Evolutionary conservation across 176 grass and related monocot species (phyloP), one percentile per base, ranked within the genome.

Genomic region (Oryza officinalis): DNA sequence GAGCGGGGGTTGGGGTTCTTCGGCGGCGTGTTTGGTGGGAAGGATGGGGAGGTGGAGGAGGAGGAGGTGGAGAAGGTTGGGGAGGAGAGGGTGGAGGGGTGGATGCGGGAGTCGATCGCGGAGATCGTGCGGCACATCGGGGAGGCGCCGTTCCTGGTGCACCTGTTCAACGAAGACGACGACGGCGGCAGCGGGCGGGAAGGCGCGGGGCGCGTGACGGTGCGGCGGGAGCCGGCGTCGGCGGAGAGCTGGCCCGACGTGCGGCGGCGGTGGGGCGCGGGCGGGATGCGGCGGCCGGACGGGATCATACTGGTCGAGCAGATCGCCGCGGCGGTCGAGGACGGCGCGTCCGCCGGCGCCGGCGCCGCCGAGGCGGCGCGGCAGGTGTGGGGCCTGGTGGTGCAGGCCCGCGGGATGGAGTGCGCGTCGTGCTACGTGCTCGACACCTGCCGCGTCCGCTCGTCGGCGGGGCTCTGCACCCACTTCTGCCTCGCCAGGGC

Each of bases 401-500:
- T 91, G 71, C 89, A 91, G 86, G 86, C 85, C 43, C 85, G 81
- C 37, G 85, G 89, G 33, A 91, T 88, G 89, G 89, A 91, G 22
- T 67, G 77, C 68, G 85, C 86, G 10, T 59, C 89, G 0, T 91
- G 89, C 82, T 91, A 91, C 86, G 77, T 91, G 14, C 89, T 91
- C 75, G 76, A 98, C 92, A 98, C 91, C 71, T 95, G 89, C 78
- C 87, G 91, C 8, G 96, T 98, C 17, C 78, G 78, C 57, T 98
- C 96, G 20, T 26, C 96, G 11, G 82, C 82, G 10, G 96, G 96
- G 0, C 88, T 87, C 75, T 95, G 92, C 82, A 98, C 96, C 44
- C 93, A 98, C 87, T 98, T 98, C 93, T 90, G 87, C 88, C 87
- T 98, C 71, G 89, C 87, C 15, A 71, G 92, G 23, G 96, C 82